phyloP scores from a whole-genome alignment of 2,329 filamentous ascomycete species.

The Neopestalotiopsis rosae region DNA sequence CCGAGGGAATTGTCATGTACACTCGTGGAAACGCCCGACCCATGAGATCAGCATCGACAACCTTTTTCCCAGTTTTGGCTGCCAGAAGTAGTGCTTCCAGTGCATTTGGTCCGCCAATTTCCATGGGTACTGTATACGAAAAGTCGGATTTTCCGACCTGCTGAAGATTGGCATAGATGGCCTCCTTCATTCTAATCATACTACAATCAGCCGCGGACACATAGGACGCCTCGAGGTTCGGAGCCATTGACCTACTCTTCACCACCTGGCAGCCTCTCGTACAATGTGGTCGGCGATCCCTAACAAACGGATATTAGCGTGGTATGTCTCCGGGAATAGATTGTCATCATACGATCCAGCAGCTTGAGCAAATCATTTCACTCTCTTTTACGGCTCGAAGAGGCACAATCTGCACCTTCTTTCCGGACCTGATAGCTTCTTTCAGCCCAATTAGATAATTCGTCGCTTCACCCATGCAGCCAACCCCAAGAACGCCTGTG shows the following conservation, averaged over 20 bases:
- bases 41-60: not conserved
- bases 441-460: conserved; percentile 3
- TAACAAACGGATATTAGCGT: not conserved
- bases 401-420: not conserved
- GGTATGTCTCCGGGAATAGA: not conserved
- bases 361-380: not conserved
- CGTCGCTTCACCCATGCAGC: conserved; percentile 1
- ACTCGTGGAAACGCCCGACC: not conserved
- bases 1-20: conserved; percentile 4
- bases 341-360: not conserved
- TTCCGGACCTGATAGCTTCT: not conserved
- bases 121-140: not conserved
- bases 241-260: not conserved
- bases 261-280: not conserved
- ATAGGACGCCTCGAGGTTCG: not conserved
- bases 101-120: conserved; percentile 10
- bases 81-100: not conserved
- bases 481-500: conserved; percentile 1
- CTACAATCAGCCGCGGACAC: not conserved
- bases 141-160: not conserved
- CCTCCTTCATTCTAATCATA: not conserved
- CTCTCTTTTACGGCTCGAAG: not conserved
- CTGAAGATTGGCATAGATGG: not conserved
- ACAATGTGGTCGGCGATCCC: conserved; percentile 5
- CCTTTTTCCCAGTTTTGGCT: not conserved